Evolutionary conservation across 2,329 filamentous ascomycete genomes (phyloP).

Genomic region (Pyrenochaeta sp.): DNA sequence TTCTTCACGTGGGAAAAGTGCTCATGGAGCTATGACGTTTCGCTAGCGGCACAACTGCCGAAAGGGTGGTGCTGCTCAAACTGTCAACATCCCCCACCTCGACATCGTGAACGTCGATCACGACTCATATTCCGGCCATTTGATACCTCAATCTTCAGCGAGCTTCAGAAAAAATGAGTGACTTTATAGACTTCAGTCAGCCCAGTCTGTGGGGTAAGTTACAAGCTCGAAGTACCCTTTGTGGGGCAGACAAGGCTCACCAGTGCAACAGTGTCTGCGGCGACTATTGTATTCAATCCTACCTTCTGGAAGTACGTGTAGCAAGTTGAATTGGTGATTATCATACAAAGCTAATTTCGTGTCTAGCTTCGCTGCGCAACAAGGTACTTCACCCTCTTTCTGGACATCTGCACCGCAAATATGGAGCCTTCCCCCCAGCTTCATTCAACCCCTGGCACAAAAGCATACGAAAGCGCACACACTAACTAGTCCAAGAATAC

Average conservation of each 20-base stretch:
- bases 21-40: constrained; percentile 39
- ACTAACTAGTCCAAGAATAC: constrained; percentile 71
- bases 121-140: no score
- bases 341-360: constrained; percentile 4
- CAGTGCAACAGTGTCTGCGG: constrained; percentile 72
- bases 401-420: constrained; percentile 17
- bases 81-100: constrained; percentile 33
- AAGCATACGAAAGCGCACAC: no score
- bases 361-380: constrained; percentile 78
- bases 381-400: constrained; percentile 63
- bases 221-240: not conserved
- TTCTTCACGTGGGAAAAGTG: no score
- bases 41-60: constrained; percentile 27
- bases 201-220: constrained; percentile 57
- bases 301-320: constrained; percentile 93
- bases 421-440: not conserved
- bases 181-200: constrained; percentile 54
- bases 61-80: constrained; percentile 27
- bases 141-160: not conserved
- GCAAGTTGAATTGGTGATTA: not conserved
- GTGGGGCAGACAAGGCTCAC: not conserved
- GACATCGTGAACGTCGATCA: no score
- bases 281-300: constrained; percentile 90
- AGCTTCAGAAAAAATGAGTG: constrained; percentile 26
- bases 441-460: no score